Evolutionary conservation across 768 basidiomycete species (phyloP).

Genomic region (Kwoniella mangroviensis): DNA sequence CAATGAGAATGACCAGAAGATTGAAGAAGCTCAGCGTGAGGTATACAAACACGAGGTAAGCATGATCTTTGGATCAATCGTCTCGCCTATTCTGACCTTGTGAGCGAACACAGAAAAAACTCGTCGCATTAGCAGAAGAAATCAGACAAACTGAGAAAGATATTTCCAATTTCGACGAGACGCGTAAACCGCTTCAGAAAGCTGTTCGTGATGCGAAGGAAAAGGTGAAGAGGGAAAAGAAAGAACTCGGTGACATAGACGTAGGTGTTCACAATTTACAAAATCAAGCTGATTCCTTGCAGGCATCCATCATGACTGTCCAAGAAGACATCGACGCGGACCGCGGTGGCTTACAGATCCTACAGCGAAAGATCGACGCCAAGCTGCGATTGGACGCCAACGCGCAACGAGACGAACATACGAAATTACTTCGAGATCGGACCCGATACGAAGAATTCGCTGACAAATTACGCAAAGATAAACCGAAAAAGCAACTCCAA

Average conservation of each 20-base stretch:
- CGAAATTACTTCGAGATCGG: constrained; percentile 5
- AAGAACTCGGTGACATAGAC: constrained; percentile 13
- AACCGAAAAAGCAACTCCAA: constrained; percentile 48
- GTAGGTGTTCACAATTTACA: not conserved
- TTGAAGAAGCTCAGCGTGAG: constrained; percentile 59
- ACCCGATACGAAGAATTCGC: constrained; percentile 32
- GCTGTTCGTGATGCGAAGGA: constrained; percentile 15
- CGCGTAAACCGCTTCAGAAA: constrained; percentile 13
- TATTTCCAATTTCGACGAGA: constrained; percentile 8
- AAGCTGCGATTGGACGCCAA: constrained; percentile 12
- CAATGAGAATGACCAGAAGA: constrained; percentile 36
- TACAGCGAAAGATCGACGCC: constrained; percentile 23
- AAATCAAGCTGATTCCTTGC: constrained; percentile 60
- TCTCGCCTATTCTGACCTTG: not conserved
- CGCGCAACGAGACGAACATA: constrained; percentile 6
- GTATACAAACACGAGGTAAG: constrained; percentile 48
- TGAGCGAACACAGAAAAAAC: constrained; percentile 6
- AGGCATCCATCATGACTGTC: constrained; percentile 61
- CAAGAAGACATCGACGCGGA: constrained; percentile 21
- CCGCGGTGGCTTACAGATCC: constrained; percentile 9
- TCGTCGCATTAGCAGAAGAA: constrained; percentile 1
- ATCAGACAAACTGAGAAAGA: constrained; percentile 16
- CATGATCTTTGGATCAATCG: constrained; percentile 26
- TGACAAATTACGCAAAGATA: constrained; percentile 56
- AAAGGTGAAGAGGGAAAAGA: constrained; percentile 1